Evolutionary conservation across 1,284 basidiomycete species (phyloP), one percentile per base, ranked within the genome.

Genomic region (Porodaedalea pini): DNA sequence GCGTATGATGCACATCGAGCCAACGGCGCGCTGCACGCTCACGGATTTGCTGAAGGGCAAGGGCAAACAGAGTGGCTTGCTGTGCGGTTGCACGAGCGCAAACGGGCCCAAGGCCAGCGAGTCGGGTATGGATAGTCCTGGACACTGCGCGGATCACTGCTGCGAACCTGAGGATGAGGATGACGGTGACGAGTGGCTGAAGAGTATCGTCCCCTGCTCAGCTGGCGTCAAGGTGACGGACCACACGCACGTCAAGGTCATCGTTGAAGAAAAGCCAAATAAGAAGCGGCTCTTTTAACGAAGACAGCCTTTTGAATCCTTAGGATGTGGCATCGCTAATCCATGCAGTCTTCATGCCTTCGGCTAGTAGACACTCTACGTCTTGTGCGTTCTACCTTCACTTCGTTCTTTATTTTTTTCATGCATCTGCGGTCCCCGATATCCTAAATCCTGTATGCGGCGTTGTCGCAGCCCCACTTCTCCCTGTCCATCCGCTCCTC

Each of bases 1-100:
- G 60, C 84, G 95, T 54, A 99, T 99, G 97, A 80, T 99, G 66
- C 88, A 86, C 61, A 83, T 98, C 55, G 94, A 98, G 70, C 92
- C 95, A 1, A 77, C 80, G 7, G 83, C 89, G 55, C 86, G 97
- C 36, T 97, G 93, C 70, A 98, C 97, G 25, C 81, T 99, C 54
- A 90, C 91, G n/a, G 94, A 98, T 68, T 73, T 99, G 47, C 78
- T 98, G 56, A 86, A 90, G 66, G 96, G 96, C 34, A 77, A 76
- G 58, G 87, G 88, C 58, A 86, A 85, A 66, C 81, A 80, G 6
- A 84, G 85, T 66, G 86, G 85, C 40, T 75, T 94, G 60, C 78
- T 93, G 59, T 95, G 92, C 67, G 85, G 87, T n/a, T 91, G 86
- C 69, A 75, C 78, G 41, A 68, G n/a, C 59, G 61, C 10, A 71